These are phyloP conservation scores for Chlorella sp. DNA, from an alignment of 139 green algal genomes.

Conservation along the genomic window DNA sequence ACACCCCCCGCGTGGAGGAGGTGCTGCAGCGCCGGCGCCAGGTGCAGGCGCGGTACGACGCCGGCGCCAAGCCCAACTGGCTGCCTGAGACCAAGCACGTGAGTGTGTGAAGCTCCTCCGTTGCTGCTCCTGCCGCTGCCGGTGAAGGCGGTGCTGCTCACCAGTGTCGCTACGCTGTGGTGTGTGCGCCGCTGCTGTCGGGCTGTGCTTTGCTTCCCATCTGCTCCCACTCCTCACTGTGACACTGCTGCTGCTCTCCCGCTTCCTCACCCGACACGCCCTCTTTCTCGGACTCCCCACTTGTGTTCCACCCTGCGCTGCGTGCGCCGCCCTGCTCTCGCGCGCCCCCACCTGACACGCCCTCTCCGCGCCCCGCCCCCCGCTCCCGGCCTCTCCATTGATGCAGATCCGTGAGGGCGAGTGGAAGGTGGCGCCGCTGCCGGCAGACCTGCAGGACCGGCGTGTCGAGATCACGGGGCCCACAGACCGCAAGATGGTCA, in stretches of 20 bases:
- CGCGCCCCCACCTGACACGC: background rate
- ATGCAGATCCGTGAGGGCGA: conserved; percentile 55
- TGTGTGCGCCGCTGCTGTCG: background rate
- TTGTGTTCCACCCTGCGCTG: too few species aligned
- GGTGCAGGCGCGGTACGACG: conserved; percentile 67
- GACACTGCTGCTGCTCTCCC: background rate
- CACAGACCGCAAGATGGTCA: conserved; percentile 92
- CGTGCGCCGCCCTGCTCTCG: background rate
- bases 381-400: too few species aligned
- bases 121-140: background rate
- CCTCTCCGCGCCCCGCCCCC: background rate
- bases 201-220: background rate
- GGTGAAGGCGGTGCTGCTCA: too few species aligned
- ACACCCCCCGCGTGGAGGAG: conserved; percentile 67
- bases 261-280: background rate
- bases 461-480: conserved; percentile 92
- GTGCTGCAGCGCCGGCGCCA: conserved; percentile 67
- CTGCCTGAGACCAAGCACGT: conserved; percentile 72
- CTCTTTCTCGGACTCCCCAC: too few species aligned
- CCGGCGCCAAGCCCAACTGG: conserved; percentile 73
- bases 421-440: conserved; percentile 77
- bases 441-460: conserved; percentile 78
- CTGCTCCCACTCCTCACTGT: background rate
- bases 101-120: background rate
- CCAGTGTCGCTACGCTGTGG: too few species aligned